Evolutionary conservation across 495 filamentous ascomycete genomes (phyloP).

Genomic region (Neurospora sp.): DNA sequence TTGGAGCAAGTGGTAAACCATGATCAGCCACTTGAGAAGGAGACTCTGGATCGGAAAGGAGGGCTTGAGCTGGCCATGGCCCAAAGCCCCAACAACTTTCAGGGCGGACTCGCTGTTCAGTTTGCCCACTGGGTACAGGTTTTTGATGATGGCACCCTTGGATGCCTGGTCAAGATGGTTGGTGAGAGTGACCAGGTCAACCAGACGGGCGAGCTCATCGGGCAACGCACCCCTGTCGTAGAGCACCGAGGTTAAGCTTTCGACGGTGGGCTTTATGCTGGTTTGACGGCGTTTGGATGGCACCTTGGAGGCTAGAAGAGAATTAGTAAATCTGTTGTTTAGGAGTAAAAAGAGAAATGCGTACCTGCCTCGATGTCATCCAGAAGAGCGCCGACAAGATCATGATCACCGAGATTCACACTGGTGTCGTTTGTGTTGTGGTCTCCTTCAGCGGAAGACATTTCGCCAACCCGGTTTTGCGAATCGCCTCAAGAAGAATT

Average conservation of each 20-base stretch:
- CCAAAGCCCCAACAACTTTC: constrained; percentile 62
- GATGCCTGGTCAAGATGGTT: constrained; percentile 69
- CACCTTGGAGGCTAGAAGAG: constrained; percentile 33
- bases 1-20: constrained; percentile 65
- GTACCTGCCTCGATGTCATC: constrained; percentile 20
- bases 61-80: constrained; percentile 70
- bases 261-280: constrained; percentile 36
- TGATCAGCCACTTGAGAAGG: constrained; percentile 70
- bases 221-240: constrained; percentile 58
- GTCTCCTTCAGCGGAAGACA: not conserved
- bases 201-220: constrained; percentile 47
- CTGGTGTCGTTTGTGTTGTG: not conserved
- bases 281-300: constrained; percentile 37
- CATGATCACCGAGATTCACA: not conserved
- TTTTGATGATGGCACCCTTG: constrained; percentile 54
- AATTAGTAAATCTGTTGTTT: constrained; percentile 1
- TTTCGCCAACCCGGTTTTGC: not conserved
- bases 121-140: constrained; percentile 60
- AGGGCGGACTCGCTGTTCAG: constrained; percentile 52
- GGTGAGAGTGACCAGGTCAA: constrained; percentile 55
- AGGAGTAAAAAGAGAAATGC: not conserved
- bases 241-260: constrained; percentile 38
- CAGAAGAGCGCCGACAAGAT: constrained; percentile 8
- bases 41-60: constrained; percentile 55
- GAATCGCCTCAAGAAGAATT: not conserved